These are phyloP conservation scores for Boechera divaricarpa DNA, from an alignment of 345 rosid species.

Conservation along the genomic window DNA sequence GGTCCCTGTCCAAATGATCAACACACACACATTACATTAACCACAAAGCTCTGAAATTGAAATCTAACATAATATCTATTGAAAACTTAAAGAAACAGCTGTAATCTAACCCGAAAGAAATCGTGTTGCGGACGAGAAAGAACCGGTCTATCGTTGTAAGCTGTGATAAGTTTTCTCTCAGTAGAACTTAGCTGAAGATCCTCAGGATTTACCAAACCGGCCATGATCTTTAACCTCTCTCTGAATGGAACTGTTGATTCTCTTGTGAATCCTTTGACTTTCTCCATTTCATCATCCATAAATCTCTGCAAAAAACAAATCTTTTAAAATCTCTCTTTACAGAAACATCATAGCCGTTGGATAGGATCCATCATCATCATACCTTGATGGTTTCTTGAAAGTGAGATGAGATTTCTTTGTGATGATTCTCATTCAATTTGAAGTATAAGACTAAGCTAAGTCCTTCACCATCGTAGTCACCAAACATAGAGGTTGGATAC, in stretches of 20 bases:
- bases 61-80: not conserved
- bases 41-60: conserved; percentile 5
- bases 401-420: conserved; percentile 61
- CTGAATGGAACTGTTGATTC: conserved; percentile 67
- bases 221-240: conserved; percentile 84
- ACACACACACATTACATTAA: not conserved
- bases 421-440: conserved; percentile 59
- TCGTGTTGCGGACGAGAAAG: conserved; percentile 89
- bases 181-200: conserved; percentile 70
- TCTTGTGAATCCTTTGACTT: conserved; percentile 67
- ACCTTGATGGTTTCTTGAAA: conserved; percentile 80
- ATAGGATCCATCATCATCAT: conserved; percentile 19
- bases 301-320: conserved; percentile 54
- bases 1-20: conserved; percentile 59
- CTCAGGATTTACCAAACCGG: conserved; percentile 71
- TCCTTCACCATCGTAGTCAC: conserved; percentile 81
- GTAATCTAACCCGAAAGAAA: conserved; percentile 60
- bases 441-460: conserved; percentile 83
- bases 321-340: conserved; percentile 7
- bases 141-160: conserved; percentile 77
- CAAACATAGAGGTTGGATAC: conserved; percentile 72
- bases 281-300: conserved; percentile 74
- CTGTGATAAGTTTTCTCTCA: conserved; percentile 74
- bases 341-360: not conserved
- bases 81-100: not conserved